A percentile compares a stretch with the other conserved stretches of the same genome.
Evolutionary conservation across 495 filamentous ascomycete genomes (phyloP).

Genomic region (Penicillium salamii): DNA sequence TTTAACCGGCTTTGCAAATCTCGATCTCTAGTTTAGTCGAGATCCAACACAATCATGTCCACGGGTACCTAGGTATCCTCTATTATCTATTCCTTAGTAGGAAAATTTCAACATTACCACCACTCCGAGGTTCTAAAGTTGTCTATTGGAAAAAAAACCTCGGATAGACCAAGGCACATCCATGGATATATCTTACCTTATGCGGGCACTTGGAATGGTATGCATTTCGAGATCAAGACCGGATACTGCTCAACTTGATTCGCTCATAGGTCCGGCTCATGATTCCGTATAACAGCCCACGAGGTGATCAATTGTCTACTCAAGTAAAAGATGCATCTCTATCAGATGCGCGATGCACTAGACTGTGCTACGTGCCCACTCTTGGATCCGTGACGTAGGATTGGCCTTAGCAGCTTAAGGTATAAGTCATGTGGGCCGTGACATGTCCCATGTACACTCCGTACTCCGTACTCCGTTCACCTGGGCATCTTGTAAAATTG

Average conservation of each 20-base stretch:
- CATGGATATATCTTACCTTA: no score
- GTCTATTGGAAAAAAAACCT: no score
- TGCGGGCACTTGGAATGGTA: no score
- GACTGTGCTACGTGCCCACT: background rate
- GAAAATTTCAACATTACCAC: no score
- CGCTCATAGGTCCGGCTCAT: background rate
- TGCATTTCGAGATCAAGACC: background rate
- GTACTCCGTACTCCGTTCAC: no score
- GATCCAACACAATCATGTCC: no score
- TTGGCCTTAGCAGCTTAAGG: background rate
- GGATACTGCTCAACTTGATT: background rate
- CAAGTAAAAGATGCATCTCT: background rate
- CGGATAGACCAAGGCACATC: no score
- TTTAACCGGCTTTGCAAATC: constrained; percentile 13
- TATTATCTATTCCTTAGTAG: no score
- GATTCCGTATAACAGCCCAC: background rate
- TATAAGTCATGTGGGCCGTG: background rate
- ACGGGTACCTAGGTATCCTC: no score
- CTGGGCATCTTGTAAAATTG: no score
- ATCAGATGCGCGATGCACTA: background rate
- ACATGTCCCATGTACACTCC: no score
- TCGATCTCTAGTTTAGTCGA: background rate
- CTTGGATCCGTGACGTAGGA: background rate
- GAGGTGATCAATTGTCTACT: background rate
- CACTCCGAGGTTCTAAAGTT: no score